Evolutionary conservation across 1,139 yeast species (phyloP), one percentile per base, ranked within the genome.

Genomic region (Sporopachydermia cereana): DNA sequence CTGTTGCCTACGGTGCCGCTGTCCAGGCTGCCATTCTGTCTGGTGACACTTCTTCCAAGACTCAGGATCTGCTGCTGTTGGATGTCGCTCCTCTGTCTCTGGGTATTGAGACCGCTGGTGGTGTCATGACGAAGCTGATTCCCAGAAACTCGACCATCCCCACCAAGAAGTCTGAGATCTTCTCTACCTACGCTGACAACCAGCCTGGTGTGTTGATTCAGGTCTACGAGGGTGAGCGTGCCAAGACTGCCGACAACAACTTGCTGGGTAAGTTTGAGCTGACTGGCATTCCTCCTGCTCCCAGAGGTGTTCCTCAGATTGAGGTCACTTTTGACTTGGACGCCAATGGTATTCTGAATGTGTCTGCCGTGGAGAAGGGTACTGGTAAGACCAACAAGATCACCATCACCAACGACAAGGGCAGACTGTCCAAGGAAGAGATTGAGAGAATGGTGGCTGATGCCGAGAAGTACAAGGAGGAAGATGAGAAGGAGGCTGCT

Each of bases 1-100:
- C 95, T 67, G 95, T 85, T 71, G 96, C 96, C 65, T 85, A 85
- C 77, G 96, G 96, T 82, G 96, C 96, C 62, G 96, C 96, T 61
- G 96, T 85, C 61, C 91, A 84, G 73, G 94, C 93, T 58, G 93
- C 96, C 57, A 86, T 86, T 62, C 75, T 86, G 59, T 79, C 94
- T 50, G 95, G 95, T 72, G 93, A 84, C 67, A 78, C 89, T 49
- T 77, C 88, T 48, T 75, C 79, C 57, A 76, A 76, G 71, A 76
- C 93, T 56, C 89, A 84, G 74, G 94, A 84, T 66, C 72, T 84
- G 64, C 77, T 84, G 61, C 77, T 84, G 60, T 78, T 84, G 67
- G 95, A 84, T 76, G 95, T 78, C 59, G 84, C 84, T 58, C 95
- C 95, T 62, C 76, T 84, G 64, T 84, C 94, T 47, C 72, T 84